Percentiles rank a stretch among this genome's conserved stretches.
Conservation (phyloP, 148 eudicot genomes). For the Tetragonia tetragonoides region DNA sequence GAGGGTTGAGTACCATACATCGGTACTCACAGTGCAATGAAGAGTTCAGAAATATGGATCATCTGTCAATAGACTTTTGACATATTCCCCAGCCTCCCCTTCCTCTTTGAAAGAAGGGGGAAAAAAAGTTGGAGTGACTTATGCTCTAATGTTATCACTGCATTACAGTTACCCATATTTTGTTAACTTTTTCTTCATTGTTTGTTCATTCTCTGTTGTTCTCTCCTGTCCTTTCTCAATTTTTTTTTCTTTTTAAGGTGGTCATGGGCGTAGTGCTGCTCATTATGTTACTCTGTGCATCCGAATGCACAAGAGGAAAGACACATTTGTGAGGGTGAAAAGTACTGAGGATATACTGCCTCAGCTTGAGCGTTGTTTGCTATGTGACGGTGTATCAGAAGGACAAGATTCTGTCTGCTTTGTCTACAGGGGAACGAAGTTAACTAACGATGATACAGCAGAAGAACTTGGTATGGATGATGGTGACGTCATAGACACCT, state of each 20-base stretch:
- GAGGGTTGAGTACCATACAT: too few relatives aligned
- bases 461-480: neutral
- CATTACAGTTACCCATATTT: too few relatives aligned
- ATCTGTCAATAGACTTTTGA: too few relatives aligned
- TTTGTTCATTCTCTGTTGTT: neutral
- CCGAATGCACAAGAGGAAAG: conserved; percentile 14
- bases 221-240: too few relatives aligned
- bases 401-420: conserved; percentile 1
- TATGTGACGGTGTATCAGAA: neutral
- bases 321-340: conserved; percentile 14
- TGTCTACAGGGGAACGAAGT: neutral
- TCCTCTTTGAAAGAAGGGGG: too few relatives aligned
- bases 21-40: too few relatives aligned
- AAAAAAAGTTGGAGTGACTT: too few relatives aligned
- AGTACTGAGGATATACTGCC: neutral
- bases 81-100: too few relatives aligned
- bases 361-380: conserved; percentile 5
- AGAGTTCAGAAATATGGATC: too few relatives aligned
- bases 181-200: too few relatives aligned
- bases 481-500: conserved; percentile 15
- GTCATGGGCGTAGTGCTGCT: neutral
- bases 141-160: too few relatives aligned
- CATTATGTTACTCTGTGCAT: conserved; percentile 8
- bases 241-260: neutral
- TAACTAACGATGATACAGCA: neutral